Evolutionary conservation across 2,329 filamentous ascomycete species (phyloP).

Genomic region (Stachybotrys elegans): DNA sequence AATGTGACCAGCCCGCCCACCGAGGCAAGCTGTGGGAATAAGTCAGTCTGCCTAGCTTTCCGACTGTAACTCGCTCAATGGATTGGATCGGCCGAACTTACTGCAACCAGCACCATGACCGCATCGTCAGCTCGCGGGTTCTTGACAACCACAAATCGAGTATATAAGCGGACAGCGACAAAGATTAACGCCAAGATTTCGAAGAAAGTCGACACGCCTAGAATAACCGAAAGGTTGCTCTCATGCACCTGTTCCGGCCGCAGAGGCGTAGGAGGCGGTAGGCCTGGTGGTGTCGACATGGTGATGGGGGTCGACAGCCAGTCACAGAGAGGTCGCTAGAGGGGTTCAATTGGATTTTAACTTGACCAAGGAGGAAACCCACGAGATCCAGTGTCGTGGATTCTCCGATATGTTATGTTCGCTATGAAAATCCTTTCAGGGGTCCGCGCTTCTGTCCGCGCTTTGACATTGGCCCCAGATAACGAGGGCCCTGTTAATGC

Average conservation of each 20-base stretch:
- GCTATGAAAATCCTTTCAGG: too few relatives aligned
- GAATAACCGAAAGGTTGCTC: not conserved
- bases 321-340: too few relatives aligned
- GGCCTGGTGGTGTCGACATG: not conserved
- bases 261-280: not conserved
- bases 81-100: not conserved
- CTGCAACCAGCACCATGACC: not conserved
- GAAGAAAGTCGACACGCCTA: not conserved
- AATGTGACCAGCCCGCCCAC: not conserved
- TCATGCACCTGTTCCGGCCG: not conserved
- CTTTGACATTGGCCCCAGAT: too few relatives aligned
- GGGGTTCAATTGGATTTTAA: too few relatives aligned
- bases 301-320: too few relatives aligned
- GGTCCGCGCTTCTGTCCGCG: too few relatives aligned
- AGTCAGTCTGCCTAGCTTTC: not conserved
- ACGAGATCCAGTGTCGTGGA: too few relatives aligned
- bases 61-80: not conserved
- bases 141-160: not conserved
- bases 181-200: not conserved
- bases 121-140: not conserved
- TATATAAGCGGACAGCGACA: not conserved
- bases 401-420: too few relatives aligned
- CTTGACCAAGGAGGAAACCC: too few relatives aligned
- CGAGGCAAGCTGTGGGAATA: not conserved
- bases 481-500: too few relatives aligned